Conservation (phyloP, 2,329 filamentous ascomycete genomes). For the Byssoonygena ceratinophila region DNA sequence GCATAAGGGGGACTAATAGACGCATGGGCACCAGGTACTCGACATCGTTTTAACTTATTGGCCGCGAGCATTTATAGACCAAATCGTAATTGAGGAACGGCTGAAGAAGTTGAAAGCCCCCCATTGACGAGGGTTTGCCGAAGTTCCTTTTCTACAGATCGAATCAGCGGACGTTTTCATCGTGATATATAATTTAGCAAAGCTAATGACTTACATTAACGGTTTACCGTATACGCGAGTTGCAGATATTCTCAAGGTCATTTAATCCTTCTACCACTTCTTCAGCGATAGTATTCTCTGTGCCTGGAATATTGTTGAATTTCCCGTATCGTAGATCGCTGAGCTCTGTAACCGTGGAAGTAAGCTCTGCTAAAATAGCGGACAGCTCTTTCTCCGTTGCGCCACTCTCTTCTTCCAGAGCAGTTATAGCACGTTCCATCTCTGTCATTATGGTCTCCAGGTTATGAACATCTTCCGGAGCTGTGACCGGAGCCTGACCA, state of each 20-base stretch:
- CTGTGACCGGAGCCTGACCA: conserved; percentile 37
- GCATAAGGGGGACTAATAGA: neutral
- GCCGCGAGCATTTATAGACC: neutral
- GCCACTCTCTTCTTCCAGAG: conserved; percentile 58
- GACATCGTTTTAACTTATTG: neutral
- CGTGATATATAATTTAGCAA: neutral
- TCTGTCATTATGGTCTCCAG: conserved; percentile 56
- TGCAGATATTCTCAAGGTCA: conserved; percentile 54
- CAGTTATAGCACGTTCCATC: conserved; percentile 55
- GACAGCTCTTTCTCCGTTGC: conserved; percentile 56
- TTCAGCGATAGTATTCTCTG: conserved; percentile 51
- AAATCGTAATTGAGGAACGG: neutral
- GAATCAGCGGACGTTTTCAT: neutral
- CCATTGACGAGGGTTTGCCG: no score
- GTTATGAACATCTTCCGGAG: conserved; percentile 46
- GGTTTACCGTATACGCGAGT: conserved; percentile 21
- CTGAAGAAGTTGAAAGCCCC: no score
- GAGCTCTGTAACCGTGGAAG: conserved; percentile 57
- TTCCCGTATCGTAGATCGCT: conserved; percentile 77
- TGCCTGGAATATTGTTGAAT: conserved; percentile 42
- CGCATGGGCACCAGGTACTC: neutral
- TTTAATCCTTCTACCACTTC: conserved; percentile 59
- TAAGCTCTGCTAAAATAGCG: conserved; percentile 50
- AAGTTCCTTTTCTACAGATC: neutral
- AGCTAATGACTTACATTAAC: conserved; percentile 1